These are phyloP conservation scores for Ceratobasidium sp. DNA, from an alignment of 1,284 basidiomycete species.

Conservation along the genomic window DNA sequence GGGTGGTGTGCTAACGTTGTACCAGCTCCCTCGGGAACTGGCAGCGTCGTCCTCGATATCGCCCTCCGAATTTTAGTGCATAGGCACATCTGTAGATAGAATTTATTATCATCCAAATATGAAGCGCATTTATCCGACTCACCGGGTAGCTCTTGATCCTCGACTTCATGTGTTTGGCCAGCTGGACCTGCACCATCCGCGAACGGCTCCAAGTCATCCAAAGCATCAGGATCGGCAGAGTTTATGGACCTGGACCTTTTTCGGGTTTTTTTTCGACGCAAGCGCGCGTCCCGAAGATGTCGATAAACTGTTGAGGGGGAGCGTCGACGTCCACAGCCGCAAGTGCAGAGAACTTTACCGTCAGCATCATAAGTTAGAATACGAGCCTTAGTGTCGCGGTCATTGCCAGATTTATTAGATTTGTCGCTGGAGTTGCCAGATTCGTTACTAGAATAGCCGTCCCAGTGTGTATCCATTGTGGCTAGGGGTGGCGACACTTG, in stretches of 20 bases:
- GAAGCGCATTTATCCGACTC: not conserved
- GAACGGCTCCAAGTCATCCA: not conserved
- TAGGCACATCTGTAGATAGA: not conserved
- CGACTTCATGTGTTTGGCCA: not conserved
- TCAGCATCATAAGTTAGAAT: not conserved
- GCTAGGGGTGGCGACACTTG: not conserved
- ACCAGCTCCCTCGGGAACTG: not conserved
- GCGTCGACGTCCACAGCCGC: not conserved
- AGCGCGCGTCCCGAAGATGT: not conserved
- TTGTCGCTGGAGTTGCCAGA: not conserved
- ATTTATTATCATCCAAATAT: not conserved
- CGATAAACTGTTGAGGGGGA: not conserved
- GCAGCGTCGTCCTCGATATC: not conserved
- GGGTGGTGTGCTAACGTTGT: not conserved
- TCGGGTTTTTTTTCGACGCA: too few relatives aligned
- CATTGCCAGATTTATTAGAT: not conserved
- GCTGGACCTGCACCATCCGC: not conserved
- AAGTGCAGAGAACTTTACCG: not conserved
- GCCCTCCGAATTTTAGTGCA: not conserved
- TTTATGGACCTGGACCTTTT: not conserved
- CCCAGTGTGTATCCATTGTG: slow-evolving; percentile 11
- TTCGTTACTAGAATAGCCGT: not conserved
- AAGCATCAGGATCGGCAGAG: not conserved
- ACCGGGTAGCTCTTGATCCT: not conserved
- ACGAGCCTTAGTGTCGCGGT: not conserved